A percentile compares a stretch with the other conserved stretches of the same genome.
These are phyloP conservation scores for Gymnopus androsaceus DNA, from an alignment of 1,284 basidiomycete species.

Conservation along the genomic window DNA sequence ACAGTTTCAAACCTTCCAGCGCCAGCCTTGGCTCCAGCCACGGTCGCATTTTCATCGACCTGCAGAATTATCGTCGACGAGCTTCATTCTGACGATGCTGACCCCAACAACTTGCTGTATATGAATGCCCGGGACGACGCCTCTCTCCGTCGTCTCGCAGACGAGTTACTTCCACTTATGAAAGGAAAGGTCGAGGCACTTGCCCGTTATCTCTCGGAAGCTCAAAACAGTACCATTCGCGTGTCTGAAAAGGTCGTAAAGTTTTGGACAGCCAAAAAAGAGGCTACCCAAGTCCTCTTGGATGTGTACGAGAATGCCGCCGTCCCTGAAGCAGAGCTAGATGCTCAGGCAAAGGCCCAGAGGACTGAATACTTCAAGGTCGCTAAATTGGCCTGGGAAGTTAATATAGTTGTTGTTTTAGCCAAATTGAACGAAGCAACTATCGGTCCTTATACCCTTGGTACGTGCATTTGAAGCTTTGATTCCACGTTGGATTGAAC, in stretches of 20 bases:
- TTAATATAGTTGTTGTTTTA: slow-evolving; percentile 32
- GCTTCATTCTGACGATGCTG: slow-evolving; percentile 58
- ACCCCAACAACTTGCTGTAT: slow-evolving; percentile 53
- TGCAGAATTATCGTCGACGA: slow-evolving; percentile 65
- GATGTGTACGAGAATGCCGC: slow-evolving; percentile 47
- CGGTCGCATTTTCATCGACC: slow-evolving; percentile 65
- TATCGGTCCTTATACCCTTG: slow-evolving; percentile 72
- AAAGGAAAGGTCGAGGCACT: slow-evolving; percentile 55
- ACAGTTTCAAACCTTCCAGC: slow-evolving; percentile 74
- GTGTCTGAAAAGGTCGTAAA: slow-evolving; percentile 63
- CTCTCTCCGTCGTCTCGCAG: slow-evolving; percentile 44
- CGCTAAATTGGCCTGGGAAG: slow-evolving; percentile 36
- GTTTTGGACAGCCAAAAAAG: slow-evolving; percentile 59
- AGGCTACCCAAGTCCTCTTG: slow-evolving; percentile 44
- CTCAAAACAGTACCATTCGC: slow-evolving; percentile 44
- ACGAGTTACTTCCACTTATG: slow-evolving; percentile 45
- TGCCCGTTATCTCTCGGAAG: slow-evolving; percentile 52
- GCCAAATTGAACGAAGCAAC: slow-evolving; percentile 56
- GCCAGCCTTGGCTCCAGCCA: slow-evolving; percentile 78
- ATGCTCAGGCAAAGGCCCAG: slow-evolving; percentile 38
- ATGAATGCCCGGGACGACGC: slow-evolving; percentile 54
- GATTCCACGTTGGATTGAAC: slow-evolving; percentile 32
- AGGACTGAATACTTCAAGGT: not conserved
- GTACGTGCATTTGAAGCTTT: slow-evolving; percentile 38
- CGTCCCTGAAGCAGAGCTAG: slow-evolving; percentile 45